Conservation (phyloP, 1,284 basidiomycete species). For the Phlebopus sp. region DNA sequence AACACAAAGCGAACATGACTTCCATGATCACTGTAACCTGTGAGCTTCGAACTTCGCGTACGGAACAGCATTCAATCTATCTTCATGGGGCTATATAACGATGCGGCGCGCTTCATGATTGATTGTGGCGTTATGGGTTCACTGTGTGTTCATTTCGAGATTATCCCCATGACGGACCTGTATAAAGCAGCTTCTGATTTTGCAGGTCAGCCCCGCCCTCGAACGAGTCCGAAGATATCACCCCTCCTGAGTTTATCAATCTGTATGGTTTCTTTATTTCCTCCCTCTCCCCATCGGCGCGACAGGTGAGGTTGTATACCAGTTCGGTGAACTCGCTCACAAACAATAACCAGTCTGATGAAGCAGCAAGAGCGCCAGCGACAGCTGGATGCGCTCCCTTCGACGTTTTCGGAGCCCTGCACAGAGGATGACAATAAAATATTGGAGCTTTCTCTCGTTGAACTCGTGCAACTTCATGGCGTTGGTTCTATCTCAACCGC, state of each 20-base stretch:
- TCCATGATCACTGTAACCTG: too few relatives aligned
- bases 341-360: slow-evolving; percentile 11
- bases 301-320: slow-evolving; percentile 28
- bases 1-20: too few relatives aligned
- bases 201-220: too few relatives aligned
- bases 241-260: neutral
- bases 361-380: slow-evolving; percentile 26
- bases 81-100: too few relatives aligned
- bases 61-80: too few relatives aligned
- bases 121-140: too few relatives aligned
- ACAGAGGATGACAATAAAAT: slow-evolving; percentile 28
- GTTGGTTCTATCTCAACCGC: slow-evolving; percentile 20
- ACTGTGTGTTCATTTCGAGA: too few relatives aligned
- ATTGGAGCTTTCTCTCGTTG: slow-evolving; percentile 24
- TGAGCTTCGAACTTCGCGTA: too few relatives aligned
- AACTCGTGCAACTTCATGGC: slow-evolving; percentile 24
- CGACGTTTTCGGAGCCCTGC: slow-evolving; percentile 20
- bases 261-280: slow-evolving; percentile 24
- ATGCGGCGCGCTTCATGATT: too few relatives aligned
- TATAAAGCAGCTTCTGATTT: too few relatives aligned
- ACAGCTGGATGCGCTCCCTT: slow-evolving; percentile 23
- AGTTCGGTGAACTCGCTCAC: neutral
- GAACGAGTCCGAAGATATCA: too few relatives aligned
- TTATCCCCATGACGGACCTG: too few relatives aligned
- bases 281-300: slow-evolving; percentile 23